These are phyloP conservation scores for Phalaenopsis equestris DNA, from an alignment of 106 monocot genomes.

Conservation along the genomic window DNA sequence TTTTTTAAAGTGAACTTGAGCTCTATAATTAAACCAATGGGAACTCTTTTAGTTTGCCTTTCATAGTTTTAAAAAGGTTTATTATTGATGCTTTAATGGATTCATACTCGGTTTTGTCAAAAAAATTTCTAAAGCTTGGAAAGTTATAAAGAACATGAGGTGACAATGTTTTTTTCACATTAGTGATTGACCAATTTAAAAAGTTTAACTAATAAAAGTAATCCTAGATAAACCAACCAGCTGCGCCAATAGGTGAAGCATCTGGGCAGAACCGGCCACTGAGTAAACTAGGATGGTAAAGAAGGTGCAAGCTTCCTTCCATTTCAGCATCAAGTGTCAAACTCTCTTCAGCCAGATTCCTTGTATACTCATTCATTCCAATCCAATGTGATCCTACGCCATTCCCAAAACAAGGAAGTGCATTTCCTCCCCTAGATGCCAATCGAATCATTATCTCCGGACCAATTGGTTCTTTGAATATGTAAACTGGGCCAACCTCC, in stretches of 20 bases:
- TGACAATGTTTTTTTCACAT: not conserved
- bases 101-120: no score
- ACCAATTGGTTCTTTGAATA: conserved; percentile 91
- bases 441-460: conserved; percentile 65
- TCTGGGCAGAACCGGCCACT: conserved; percentile 85
- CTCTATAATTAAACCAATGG: no score
- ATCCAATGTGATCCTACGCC: conserved; percentile 58
- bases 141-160: no score
- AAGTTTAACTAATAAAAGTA: not conserved
- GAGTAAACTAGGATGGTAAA: conserved; percentile 86
- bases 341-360: conserved; percentile 63
- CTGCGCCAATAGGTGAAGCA: conserved; percentile 86
- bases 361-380: conserved; percentile 40
- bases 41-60: no score
- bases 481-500: conserved; percentile 96
- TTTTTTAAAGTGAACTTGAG: no score
- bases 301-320: conserved; percentile 68
- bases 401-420: conserved; percentile 77
- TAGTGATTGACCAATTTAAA: not conserved
- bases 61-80: no score
- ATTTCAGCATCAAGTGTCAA: conserved; percentile 54
- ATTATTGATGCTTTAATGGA: no score
- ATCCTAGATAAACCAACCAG: conserved; percentile 50
- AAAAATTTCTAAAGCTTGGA: no score
- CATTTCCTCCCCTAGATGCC: conserved; percentile 76